A percentile compares a stretch with the other conserved stretches of the same genome.
phyloP scores from a whole-genome alignment of 2,329 filamentous ascomycete species.

The Ceratocystis eucalypticola region DNA sequence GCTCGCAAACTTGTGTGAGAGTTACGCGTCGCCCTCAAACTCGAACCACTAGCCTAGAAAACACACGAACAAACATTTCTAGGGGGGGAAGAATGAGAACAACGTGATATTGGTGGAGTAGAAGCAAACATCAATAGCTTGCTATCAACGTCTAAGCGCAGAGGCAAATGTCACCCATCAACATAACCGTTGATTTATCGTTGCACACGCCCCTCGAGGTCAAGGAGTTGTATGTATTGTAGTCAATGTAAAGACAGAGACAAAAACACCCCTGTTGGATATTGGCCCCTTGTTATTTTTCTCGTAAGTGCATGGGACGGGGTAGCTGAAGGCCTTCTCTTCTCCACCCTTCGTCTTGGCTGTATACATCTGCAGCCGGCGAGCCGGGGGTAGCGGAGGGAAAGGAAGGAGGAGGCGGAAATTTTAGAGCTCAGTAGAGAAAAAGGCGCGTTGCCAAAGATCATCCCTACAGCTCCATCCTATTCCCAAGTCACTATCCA shows the following conservation, averaged over 20 bases:
- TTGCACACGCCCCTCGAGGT: background rate
- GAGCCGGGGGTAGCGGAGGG: background rate
- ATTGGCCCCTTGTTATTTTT: background rate
- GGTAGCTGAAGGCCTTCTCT: background rate
- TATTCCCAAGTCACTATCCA: too few species aligned
- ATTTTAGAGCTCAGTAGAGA: background rate
- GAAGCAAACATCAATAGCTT: conserved; percentile 2
- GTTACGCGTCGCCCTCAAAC: background rate
- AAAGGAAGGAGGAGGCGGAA: background rate
- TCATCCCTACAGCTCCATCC: background rate
- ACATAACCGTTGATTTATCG: background rate
- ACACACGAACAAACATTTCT: background rate
- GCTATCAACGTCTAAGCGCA: background rate
- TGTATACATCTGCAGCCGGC: background rate
- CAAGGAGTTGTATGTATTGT: background rate
- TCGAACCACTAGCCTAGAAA: background rate
- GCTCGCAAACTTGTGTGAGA: background rate
- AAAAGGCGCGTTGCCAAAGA: background rate
- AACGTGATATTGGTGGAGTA: background rate
- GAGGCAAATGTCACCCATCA: background rate
- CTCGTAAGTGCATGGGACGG: conserved; percentile 2
- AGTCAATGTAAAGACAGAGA: background rate
- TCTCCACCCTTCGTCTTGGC: background rate
- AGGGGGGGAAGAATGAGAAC: background rate
- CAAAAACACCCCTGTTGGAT: background rate